These are phyloP conservation scores for Phytophthora citrophthora DNA, from an alignment of 352 stramenopile species.

Conservation along the genomic window DNA sequence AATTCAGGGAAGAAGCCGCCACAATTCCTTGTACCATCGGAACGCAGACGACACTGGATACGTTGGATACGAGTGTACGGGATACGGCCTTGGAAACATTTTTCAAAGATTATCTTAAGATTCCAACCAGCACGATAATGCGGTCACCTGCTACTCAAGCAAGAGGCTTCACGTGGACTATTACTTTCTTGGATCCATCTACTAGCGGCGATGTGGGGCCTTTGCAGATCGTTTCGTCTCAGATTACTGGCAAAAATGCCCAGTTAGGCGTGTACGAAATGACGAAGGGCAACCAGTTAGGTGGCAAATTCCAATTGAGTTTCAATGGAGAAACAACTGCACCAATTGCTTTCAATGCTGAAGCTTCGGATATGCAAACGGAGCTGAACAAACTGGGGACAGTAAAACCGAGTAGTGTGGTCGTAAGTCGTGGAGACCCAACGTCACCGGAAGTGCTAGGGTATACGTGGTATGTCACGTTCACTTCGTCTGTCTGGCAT, in stretches of 20 bases:
- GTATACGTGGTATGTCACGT: constrained; percentile 94
- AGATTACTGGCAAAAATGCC: constrained; percentile 43
- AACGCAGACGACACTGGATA: constrained; percentile 41
- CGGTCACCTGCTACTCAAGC: constrained; percentile 70
- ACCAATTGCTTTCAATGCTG: constrained; percentile 88
- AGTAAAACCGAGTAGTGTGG: constrained; percentile 92
- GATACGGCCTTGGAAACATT: constrained; percentile 56
- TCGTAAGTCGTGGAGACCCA: constrained; percentile 75
- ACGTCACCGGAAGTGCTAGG: constrained; percentile 73
- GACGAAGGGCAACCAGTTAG: constrained; percentile 88
- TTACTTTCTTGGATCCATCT: constrained; percentile 61
- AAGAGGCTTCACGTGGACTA: constrained; percentile 82
- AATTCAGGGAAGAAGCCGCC: constrained; percentile 51
- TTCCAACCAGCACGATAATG: constrained; percentile 58
- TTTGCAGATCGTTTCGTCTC: constrained; percentile 44
- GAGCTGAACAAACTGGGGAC: constrained; percentile 93
- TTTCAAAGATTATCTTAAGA: constrained; percentile 47
- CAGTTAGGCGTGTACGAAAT: constrained; percentile 69
- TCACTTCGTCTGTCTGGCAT: constrained; percentile 92
- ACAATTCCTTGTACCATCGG: constrained; percentile 46
- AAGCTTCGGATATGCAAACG: constrained; percentile 81
- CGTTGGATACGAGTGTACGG: constrained; percentile 26
- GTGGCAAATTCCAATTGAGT: constrained; percentile 92
- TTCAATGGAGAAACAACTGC: constrained; percentile 95
- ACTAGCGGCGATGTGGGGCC: constrained; percentile 88